Percentiles rank a stretch among this genome's conserved stretches.
phyloP scores from a whole-genome alignment of 202 grass and related monocot genomes.

The Schoenoplectus triqueter region DNA sequence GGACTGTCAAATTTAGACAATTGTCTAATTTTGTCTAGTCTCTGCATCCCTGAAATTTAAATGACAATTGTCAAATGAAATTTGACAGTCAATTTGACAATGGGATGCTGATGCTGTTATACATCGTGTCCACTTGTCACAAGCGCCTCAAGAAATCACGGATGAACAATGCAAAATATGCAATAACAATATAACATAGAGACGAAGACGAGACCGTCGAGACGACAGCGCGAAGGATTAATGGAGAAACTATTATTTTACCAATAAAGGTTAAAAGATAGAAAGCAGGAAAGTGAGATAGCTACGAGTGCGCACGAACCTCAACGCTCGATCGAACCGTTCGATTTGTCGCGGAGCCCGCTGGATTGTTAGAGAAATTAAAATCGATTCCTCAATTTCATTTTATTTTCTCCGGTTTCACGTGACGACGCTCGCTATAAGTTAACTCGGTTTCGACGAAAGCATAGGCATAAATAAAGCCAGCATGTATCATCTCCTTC shows the following conservation, averaged over 20 bases:
- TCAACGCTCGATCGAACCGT: constrained; percentile 10
- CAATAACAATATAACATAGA: background rate
- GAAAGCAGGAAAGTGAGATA: background rate
- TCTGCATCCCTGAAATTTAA: too few relatives aligned
- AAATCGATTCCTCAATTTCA: background rate
- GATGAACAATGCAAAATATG: too few relatives aligned
- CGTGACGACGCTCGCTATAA: constrained; percentile 24
- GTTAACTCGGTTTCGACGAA: constrained; percentile 28
- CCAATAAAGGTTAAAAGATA: constrained; percentile 13
- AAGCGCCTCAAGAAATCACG: background rate
- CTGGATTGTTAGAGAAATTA: background rate
- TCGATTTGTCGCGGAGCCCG: background rate
- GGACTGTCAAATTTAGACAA: too few relatives aligned
- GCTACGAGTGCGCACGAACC: constrained; percentile 1
- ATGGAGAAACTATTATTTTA: constrained; percentile 16
- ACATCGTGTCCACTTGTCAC: too few relatives aligned
- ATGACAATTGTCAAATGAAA: too few relatives aligned
- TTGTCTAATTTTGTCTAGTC: too few relatives aligned
- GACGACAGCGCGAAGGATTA: background rate
- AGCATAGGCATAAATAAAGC: background rate
- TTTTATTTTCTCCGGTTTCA: background rate
- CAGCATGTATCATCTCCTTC: background rate
- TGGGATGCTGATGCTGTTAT: too few relatives aligned
- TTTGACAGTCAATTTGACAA: too few relatives aligned
- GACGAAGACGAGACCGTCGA: background rate